These are phyloP conservation scores for Nephromyces sp. DNA, from an alignment of 169 alveolate species.

Conservation along the genomic window DNA sequence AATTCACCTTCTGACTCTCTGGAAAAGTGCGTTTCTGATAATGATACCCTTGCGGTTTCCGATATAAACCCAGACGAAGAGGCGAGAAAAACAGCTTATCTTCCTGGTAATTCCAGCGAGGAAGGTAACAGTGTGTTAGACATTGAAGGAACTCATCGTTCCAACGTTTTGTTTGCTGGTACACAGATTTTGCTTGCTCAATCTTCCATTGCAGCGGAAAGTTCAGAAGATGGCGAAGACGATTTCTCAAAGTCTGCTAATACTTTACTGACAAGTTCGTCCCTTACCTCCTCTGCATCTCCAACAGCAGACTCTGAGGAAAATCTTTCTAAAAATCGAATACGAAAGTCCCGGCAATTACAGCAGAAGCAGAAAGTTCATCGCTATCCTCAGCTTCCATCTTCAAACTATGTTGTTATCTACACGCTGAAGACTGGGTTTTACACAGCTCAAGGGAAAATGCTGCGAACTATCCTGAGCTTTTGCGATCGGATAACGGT, in stretches of 20 bases:
- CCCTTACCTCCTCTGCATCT: neutral
- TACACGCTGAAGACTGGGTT: constrained; percentile 6
- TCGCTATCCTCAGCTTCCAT: neutral
- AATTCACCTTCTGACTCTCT: neutral
- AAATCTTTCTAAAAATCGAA: too few species aligned
- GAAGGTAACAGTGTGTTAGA: neutral
- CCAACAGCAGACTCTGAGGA: too few species aligned
- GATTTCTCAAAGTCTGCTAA: too few species aligned
- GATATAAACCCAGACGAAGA: too few species aligned
- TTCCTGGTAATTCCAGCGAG: too few species aligned
- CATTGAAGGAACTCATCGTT: constrained; percentile 1
- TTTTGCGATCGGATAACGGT: constrained; percentile 40
- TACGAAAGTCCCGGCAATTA: neutral
- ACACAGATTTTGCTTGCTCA: too few species aligned
- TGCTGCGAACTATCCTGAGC: constrained; percentile 88
- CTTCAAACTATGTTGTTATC: neutral
- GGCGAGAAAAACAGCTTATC: too few species aligned
- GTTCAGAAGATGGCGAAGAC: too few species aligned
- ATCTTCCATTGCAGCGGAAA: too few species aligned
- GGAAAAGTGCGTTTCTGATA: too few species aligned
- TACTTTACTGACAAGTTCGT: neutral
- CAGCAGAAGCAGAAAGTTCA: neutral
- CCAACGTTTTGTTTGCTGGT: neutral
- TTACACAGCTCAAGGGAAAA: constrained; percentile 88
- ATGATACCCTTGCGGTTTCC: too few species aligned